Base-by-base conservation (phyloP, 2,329 filamentous ascomycete genomes). In the Colletotrichum plurivorum region DNA sequence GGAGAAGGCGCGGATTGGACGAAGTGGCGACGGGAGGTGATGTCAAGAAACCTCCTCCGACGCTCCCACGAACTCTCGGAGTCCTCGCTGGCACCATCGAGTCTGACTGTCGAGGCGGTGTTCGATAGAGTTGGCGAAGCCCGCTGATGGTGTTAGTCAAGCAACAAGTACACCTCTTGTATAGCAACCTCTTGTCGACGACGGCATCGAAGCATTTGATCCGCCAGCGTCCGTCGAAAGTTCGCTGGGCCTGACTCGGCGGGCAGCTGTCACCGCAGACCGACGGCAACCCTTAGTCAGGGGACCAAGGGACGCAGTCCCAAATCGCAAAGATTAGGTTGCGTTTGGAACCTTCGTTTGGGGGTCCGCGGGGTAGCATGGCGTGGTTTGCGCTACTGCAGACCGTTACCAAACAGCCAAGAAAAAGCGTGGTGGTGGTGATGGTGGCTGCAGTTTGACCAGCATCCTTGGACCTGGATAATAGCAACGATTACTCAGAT, bases 1-100 rank as follows among this genome's bases (percentile, higher is more conserved):
- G 58, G 58, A 55, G 57, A 25, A 10, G n/a, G 25, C 58, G 64
- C 36, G 59, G 31, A 63, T 67, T 67, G 52, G 64, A 57, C 25
- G 51, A 41, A 27, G 36, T 31, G 46, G 45, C 45, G 13, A 27
- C 22, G 52, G 63, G 45, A 55, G 22, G 5, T 13, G 51, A 63
- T 56, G 18, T 41, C 39, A 18, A 55, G 16, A 12, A 31, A 15
- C 16, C 43, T 10, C 31, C 31, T 10, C 7, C 31, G 9, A 36
- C 27, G 27, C 31, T 36, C 22, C 22, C 10, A 65, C 20, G 31
- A 46, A 10, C 18, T 57, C 20, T n/a, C 48, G 20, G 16, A 4
- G 25, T 22, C 15, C 36, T 46, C 41, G 59, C n/a, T 66, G 49
- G 43, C 46, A 49, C 13, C 13, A 25, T 8, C 31, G 31, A 52